These are phyloP conservation scores for Ophiostoma himal-ulmi DNA, from an alignment of 2,329 filamentous ascomycete genomes.

Conservation along the genomic window DNA sequence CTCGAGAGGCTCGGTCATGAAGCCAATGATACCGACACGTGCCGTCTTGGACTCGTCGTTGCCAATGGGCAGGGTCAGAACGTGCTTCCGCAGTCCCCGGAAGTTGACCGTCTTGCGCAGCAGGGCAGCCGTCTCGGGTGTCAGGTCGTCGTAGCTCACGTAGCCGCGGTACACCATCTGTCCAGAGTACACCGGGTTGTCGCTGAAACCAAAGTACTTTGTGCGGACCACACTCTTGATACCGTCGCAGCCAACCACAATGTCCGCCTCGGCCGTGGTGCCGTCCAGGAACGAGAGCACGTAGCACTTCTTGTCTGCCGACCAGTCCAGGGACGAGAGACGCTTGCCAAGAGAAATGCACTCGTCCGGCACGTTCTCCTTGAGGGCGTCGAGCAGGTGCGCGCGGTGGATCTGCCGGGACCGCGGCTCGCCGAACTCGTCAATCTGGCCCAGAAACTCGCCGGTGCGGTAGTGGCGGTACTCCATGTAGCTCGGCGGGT, in stretches of 20 bases:
- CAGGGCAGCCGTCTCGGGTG: slow-evolving; percentile 32
- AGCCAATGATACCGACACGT: slow-evolving; percentile 33
- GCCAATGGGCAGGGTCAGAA: slow-evolving; percentile 36
- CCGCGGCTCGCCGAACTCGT: slow-evolving; percentile 23
- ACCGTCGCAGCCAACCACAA: slow-evolving; percentile 59
- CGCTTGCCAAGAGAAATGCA: slow-evolving; percentile 22
- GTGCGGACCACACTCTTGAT: slow-evolving; percentile 53
- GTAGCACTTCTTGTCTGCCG: slow-evolving; percentile 13
- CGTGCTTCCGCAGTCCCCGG: slow-evolving; percentile 36
- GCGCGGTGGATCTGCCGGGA: slow-evolving; percentile 26
- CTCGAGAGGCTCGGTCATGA: slow-evolving; percentile 27
- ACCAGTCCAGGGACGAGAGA: slow-evolving; percentile 18
- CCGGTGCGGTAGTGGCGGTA: slow-evolving; percentile 35
- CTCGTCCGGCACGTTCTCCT: slow-evolving; percentile 15
- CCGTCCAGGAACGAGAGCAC: slow-evolving; percentile 30
- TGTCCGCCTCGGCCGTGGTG: slow-evolving; percentile 30
- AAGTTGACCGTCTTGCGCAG: slow-evolving; percentile 54
- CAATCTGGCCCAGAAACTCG: slow-evolving; percentile 23
- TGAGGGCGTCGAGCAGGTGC: slow-evolving; percentile 22
- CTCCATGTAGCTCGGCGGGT: slow-evolving; percentile 25
- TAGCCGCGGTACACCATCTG: slow-evolving; percentile 56
- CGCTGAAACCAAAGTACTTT: slow-evolving; percentile 45
- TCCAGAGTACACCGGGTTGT: slow-evolving; percentile 46
- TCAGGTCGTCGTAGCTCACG: slow-evolving; percentile 24
- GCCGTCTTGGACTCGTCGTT: slow-evolving; percentile 34